Evolutionary conservation across 2,329 filamentous ascomycete species (phyloP).

Genomic region (Scedosporium apiospermum): DNA sequence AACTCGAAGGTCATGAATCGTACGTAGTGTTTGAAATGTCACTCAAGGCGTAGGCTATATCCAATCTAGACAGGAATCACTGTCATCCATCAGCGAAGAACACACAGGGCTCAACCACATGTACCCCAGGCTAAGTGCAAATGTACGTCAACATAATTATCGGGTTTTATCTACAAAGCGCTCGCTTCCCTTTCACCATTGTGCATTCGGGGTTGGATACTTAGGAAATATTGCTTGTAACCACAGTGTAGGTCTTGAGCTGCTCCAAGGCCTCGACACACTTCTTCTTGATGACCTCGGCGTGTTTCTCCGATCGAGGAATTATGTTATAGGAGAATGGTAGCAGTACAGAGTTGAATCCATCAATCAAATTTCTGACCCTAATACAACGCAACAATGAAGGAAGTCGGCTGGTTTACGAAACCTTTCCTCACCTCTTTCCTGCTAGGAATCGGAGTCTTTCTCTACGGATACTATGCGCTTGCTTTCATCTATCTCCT

Average conservation of each 20-base stretch:
- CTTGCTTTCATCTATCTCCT: neutral
- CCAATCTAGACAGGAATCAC: too few relatives aligned
- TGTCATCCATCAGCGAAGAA: too few relatives aligned
- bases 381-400: conserved; percentile 12
- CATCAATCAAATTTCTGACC: conserved; percentile 14
- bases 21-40: too few relatives aligned
- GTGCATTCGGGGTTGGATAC: neutral
- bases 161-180: too few relatives aligned
- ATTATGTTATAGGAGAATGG: conserved; percentile 30
- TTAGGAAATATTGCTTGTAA: conserved; percentile 13
- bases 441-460: conserved; percentile 27
- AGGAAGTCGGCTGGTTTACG: conserved; percentile 21
- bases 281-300: conserved; percentile 22
- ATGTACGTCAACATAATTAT: too few relatives aligned
- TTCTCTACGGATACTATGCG: conserved; percentile 28
- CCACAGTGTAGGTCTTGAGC: conserved; percentile 17
- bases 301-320: conserved; percentile 22
- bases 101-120: too few relatives aligned
- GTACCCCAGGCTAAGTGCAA: too few relatives aligned
- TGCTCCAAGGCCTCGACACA: conserved; percentile 14
- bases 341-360: conserved; percentile 30
- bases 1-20: too few relatives aligned
- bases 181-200: neutral
- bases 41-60: too few relatives aligned
- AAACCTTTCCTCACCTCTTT: conserved; percentile 28